Evolutionary conservation across 768 basidiomycete species (phyloP), one percentile per base, ranked within the genome.

Genomic region (Boletus sensibilis): DNA sequence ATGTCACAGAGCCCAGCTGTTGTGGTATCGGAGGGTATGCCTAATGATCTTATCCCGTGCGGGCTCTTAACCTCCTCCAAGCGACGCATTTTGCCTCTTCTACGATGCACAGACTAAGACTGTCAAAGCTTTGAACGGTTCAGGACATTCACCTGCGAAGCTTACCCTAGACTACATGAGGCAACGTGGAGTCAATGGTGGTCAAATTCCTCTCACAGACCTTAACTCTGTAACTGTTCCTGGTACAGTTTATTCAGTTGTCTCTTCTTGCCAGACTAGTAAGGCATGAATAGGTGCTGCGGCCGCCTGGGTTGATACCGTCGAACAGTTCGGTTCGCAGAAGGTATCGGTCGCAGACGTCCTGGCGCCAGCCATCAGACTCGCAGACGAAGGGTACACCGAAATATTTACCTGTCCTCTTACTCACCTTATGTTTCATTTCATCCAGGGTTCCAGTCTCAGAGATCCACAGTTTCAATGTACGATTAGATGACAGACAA

Each of bases 211-310:
- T 2, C 73, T 82, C 13, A 85, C 82, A 7, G 86, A 96, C 70
- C 75, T 96, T 39, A 97, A 97, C 68, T 80, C 88, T n/a, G 92
- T 94, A n/a, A 92, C 91, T 4, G 91, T 93, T 13, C 91, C 91
- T 63, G 89, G 90, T 82, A 35, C 12, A 46, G 1, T 37, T 37
- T 47, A 4, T 23, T 37, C n/a, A 13, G 4, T 7, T 33, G 5
- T 56, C 23, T 50, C 11, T 34, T 64, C 53, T 11, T 27, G 10
- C 34, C 20, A 58, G 38, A 37, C 16, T 55, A 55, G 37, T 43
- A 14, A 33, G 72, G 66, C 23, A 67, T 75, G 27, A 35, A 31
- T 67, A 82, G 94, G 96, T 49, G 89, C 91, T n/a, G 92, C 95
- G 4, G 91, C 94, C 34, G 94, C 94, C 16, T 98, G 96, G 95